Conservation (phyloP, 805 yeast species). For the Lipomyces orientalis region DNA sequence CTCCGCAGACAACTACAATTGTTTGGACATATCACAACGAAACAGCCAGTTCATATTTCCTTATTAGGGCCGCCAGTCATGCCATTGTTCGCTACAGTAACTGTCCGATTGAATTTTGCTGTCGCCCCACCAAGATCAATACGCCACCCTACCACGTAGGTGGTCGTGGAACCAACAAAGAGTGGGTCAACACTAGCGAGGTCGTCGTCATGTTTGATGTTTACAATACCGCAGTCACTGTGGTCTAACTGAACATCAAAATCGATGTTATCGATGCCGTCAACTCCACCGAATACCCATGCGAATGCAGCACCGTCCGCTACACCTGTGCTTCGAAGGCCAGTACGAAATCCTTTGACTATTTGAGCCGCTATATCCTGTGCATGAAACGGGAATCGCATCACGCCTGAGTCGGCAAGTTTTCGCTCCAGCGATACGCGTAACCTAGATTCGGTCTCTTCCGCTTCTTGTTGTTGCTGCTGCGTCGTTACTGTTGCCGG, state of each 20-base stretch:
- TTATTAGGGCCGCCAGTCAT: neutral
- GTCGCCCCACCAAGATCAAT: slow-evolving; percentile 15
- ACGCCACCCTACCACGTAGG: slow-evolving; percentile 24
- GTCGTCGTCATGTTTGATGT: neutral
- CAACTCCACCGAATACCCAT: slow-evolving; percentile 33
- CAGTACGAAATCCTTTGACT: slow-evolving; percentile 13
- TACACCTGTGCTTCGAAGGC: neutral
- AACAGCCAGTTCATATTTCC: neutral
- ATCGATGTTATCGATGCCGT: slow-evolving; percentile 21
- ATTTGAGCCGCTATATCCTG: slow-evolving; percentile 17
- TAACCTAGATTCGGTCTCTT: slow-evolving; percentile 18
- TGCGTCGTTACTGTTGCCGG: slow-evolving; percentile 10
- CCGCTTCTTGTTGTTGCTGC: slow-evolving; percentile 15
- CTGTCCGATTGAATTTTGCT: slow-evolving; percentile 18
- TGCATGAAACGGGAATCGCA: slow-evolving; percentile 7
- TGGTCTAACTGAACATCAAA: slow-evolving; percentile 13
- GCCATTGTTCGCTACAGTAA: neutral
- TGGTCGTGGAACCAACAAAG: neutral
- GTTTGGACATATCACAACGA: neutral
- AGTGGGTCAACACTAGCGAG: neutral
- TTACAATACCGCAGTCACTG: neutral
- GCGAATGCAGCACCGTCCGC: slow-evolving; percentile 19
- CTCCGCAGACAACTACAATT: too few relatives aligned
- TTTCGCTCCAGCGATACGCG: slow-evolving; percentile 10
- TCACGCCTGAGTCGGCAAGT: neutral